Evolutionary conservation across 23 red algal species (phyloP).

Genomic region (Agarophyton chilense): DNA sequence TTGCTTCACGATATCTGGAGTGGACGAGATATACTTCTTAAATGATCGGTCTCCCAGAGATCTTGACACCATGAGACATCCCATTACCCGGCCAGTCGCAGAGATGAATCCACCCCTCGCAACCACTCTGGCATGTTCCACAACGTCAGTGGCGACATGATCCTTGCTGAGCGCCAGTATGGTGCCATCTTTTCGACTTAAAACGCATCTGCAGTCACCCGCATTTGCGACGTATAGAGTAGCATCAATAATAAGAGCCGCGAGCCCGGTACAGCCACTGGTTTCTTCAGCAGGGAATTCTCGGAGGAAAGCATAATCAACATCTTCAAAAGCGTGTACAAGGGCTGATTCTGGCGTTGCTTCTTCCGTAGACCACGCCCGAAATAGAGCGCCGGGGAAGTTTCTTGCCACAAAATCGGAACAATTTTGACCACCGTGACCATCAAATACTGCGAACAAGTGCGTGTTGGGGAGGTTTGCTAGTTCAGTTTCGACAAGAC

Average conservation of each 20-base stretch:
- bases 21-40: slow-evolving; percentile 75
- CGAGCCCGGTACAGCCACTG: slow-evolving; percentile 82
- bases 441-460: slow-evolving; percentile 91
- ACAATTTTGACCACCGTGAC: slow-evolving; percentile 85
- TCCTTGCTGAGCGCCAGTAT: slow-evolving; percentile 68
- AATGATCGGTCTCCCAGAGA: slow-evolving; percentile 84
- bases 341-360: slow-evolving; percentile 47
- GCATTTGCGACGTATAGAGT: slow-evolving; percentile 89
- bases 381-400: slow-evolving; percentile 69
- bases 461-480: slow-evolving; percentile 48
- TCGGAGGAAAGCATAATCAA: slow-evolving; percentile 71
- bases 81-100: slow-evolving; percentile 74
- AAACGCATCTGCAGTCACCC: slow-evolving; percentile 89
- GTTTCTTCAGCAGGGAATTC: slow-evolving; percentile 5
- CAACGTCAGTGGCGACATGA: slow-evolving; percentile 66
- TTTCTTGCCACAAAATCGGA: slow-evolving; percentile 65
- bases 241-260: slow-evolving; percentile 62
- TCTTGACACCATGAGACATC: slow-evolving; percentile 81
- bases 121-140: slow-evolving; percentile 53
- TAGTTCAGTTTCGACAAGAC: slow-evolving; percentile 49
- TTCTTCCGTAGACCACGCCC: slow-evolving; percentile 46
- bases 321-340: slow-evolving; percentile 66
- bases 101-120: slow-evolving; percentile 70
- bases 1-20: slow-evolving; percentile 72
- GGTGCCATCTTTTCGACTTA: slow-evolving; percentile 60